Evolutionary conservation across 768 basidiomycete species (phyloP).

Genomic region (Krasilnikovozyma curviuscula): DNA sequence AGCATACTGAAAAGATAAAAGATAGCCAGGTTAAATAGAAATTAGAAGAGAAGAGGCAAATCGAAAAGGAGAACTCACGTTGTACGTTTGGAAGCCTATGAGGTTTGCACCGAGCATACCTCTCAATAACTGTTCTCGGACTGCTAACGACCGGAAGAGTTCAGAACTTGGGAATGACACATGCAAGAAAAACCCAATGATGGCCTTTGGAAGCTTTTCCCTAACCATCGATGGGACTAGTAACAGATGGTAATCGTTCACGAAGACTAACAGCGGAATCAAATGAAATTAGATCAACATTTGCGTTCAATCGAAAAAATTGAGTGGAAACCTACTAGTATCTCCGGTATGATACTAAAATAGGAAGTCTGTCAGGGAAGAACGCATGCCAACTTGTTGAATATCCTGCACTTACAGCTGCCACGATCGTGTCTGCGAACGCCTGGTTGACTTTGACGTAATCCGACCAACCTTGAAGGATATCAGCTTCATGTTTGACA

Average conservation of each 20-base stretch:
- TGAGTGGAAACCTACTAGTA: not conserved
- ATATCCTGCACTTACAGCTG: constrained; percentile 1
- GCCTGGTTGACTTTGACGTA: constrained; percentile 13
- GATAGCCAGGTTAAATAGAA: not conserved
- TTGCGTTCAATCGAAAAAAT: not conserved
- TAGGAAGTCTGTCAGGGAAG: not conserved
- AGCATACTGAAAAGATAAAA: constrained; percentile 40
- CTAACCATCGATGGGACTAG: constrained; percentile 31
- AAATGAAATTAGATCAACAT: not conserved
- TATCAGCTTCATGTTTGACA: constrained; percentile 42
- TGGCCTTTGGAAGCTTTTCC: constrained; percentile 8
- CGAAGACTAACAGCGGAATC: constrained; percentile 35
- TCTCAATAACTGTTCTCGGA: constrained; percentile 32
- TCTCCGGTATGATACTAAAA: constrained; percentile 9
- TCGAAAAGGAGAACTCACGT: not conserved
- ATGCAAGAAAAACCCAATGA: constrained; percentile 13
- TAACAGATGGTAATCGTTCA: constrained; percentile 12
- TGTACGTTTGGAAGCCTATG: constrained; percentile 12
- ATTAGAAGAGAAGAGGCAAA: not conserved
- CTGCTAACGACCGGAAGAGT: constrained; percentile 17
- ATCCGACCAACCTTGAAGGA: constrained; percentile 29
- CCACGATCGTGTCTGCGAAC: constrained; percentile 8
- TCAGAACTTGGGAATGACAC: constrained; percentile 10
- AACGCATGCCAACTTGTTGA: not conserved
- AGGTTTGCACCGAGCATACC: constrained; percentile 12